Percentiles rank a stretch among this genome's conserved stretches.
phyloP scores from a whole-genome alignment of 1,284 basidiomycete species.

The Trichosporon faecale region DNA sequence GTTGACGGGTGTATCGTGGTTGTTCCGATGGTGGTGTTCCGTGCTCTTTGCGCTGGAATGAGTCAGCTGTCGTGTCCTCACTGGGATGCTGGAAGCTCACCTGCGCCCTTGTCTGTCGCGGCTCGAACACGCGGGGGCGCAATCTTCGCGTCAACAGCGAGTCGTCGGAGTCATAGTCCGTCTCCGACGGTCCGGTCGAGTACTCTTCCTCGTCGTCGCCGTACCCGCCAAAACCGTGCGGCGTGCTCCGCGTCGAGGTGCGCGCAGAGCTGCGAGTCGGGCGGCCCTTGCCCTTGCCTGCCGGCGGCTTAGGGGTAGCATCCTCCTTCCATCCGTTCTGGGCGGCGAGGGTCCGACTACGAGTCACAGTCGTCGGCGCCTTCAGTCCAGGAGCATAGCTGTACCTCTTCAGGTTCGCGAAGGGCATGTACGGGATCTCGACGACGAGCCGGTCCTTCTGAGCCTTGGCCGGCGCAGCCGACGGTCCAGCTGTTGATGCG shows the following conservation, averaged over 20 bases:
- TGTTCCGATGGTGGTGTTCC: neutral
- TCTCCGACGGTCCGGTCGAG: neutral
- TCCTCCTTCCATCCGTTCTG: neutral
- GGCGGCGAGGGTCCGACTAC: neutral
- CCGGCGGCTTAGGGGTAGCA: neutral
- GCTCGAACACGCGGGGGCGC: neutral
- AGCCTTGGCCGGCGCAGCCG: neutral
- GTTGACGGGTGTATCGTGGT: conserved; percentile 4
- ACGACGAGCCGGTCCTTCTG: neutral
- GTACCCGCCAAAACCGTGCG: conserved; percentile 5
- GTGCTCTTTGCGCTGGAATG: neutral
- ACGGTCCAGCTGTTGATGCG: neutral
- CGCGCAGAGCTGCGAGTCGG: neutral
- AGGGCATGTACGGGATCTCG: conserved; percentile 10
- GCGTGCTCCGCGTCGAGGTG: neutral
- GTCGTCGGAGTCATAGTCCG: neutral
- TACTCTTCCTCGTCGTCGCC: conserved; percentile 1
- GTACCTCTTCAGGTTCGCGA: neutral
- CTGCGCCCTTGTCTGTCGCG: conserved; percentile 1
- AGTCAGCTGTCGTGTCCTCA: neutral
- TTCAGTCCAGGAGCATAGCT: neutral
- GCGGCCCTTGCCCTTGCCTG: neutral
- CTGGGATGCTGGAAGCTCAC: neutral
- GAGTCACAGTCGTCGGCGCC: neutral
- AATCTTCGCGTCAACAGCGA: neutral